Conservation (phyloP, 2,329 filamentous ascomycete species). For the Triangularia verruculosa region DNA sequence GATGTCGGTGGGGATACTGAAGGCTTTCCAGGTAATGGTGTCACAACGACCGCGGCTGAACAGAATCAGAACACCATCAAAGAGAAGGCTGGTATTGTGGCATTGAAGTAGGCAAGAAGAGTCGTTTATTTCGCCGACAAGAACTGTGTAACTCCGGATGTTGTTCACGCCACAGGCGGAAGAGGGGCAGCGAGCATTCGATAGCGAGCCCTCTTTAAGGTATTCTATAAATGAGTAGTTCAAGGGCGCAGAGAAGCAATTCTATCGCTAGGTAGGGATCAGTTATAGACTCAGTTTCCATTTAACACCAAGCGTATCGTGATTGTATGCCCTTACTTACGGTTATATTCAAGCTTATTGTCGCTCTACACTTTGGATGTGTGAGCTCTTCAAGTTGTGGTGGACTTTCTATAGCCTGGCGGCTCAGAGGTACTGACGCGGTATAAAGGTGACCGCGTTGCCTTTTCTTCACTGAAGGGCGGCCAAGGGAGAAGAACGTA, state of each 20-base stretch:
- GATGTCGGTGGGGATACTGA: neutral
- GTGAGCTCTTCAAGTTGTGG: neutral
- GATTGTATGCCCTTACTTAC: too few species aligned
- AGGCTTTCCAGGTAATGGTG: neutral
- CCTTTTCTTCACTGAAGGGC: neutral
- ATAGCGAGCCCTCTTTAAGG: neutral
- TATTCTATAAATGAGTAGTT: too few species aligned
- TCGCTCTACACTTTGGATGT: too few species aligned
- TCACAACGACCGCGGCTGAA: neutral
- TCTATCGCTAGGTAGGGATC: too few species aligned
- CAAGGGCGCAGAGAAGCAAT: too few species aligned
- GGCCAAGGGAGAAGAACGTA: neutral
- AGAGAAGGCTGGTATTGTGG: neutral
- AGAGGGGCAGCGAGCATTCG: neutral
- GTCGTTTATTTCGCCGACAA: neutral
- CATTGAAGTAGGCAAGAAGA: neutral
- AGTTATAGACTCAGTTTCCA: too few species aligned
- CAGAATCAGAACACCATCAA: neutral
- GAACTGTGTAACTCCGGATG: neutral
- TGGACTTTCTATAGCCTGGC: neutral
- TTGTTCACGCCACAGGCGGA: neutral
- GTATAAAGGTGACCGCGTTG: neutral
- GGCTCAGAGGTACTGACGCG: neutral
- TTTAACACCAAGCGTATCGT: too few species aligned
- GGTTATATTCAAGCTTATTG: too few species aligned